Percentiles rank a stretch among this genome's conserved stretches.
These are phyloP conservation scores for Sclerospora graminicola DNA, from an alignment of 352 stramenopile species.

Conservation along the genomic window DNA sequence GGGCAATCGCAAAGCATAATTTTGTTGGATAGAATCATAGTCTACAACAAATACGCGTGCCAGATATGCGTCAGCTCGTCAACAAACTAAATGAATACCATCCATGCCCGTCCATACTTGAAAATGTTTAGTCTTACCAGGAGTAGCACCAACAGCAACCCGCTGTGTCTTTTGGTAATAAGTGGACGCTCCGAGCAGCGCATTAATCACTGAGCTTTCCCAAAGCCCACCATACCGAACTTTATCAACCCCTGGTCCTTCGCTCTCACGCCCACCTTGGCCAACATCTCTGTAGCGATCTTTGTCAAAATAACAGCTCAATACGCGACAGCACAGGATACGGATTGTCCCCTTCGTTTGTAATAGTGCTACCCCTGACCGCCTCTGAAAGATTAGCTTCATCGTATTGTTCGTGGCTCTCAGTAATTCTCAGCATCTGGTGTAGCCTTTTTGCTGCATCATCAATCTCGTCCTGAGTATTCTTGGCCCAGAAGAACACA, in stretches of 20 bases:
- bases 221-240: slow-evolving; percentile 99
- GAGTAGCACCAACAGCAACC: slow-evolving; percentile 95
- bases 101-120: slow-evolving; percentile 72
- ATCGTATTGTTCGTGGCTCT: no score
- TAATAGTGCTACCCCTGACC: neutral
- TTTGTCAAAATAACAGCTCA: slow-evolving; percentile 58
- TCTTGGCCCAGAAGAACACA: slow-evolving; percentile 97
- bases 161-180: slow-evolving; percentile 92
- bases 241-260: slow-evolving; percentile 83
- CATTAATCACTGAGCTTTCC: slow-evolving; percentile 99
- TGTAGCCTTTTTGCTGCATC: no score
- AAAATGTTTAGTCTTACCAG: slow-evolving; percentile 99
- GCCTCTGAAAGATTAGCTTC: slow-evolving; percentile 9
- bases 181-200: slow-evolving; percentile 93
- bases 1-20: no score
- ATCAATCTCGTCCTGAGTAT: no score
- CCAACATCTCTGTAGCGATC: slow-evolving; percentile 49
- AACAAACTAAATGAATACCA: neutral
- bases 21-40: no score
- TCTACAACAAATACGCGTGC: no score
- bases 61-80: no score
- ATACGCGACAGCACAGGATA: slow-evolving; percentile 65
- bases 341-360: slow-evolving; percentile 7
- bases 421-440: no score
- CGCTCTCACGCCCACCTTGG: slow-evolving; percentile 47